Evolutionary conservation across 192 early-diverging fungal genomes (phyloP).

Genomic region (Rhizoclosmatium globosum): DNA sequence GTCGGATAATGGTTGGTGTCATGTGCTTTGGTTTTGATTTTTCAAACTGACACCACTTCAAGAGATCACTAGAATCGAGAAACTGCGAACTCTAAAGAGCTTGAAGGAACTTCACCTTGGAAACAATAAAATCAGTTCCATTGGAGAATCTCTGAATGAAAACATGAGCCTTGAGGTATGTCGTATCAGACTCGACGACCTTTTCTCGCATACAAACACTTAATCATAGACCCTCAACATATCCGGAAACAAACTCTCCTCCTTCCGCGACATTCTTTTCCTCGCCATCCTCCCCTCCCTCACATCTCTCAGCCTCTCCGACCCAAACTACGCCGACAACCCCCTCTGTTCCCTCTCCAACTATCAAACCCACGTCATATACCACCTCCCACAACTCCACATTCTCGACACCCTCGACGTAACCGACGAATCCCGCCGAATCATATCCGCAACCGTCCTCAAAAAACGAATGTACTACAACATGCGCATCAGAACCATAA

Average conservation of each 20-base stretch:
- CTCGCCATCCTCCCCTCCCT: conserved; percentile 57
- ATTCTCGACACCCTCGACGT: conserved; percentile 65
- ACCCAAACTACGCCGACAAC: conserved; percentile 66
- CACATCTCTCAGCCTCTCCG: conserved; percentile 53
- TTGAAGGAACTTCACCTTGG: conserved; percentile 53
- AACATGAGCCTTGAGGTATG: conserved; percentile 36
- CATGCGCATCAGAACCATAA: conserved; percentile 67
- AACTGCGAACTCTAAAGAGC: conserved; percentile 42
- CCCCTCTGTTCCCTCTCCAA: conserved; percentile 65
- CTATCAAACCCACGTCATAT: conserved; percentile 71
- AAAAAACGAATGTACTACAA: conserved; percentile 75
- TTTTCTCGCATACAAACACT: not conserved
- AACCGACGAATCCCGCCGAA: conserved; percentile 61
- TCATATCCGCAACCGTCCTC: conserved; percentile 64
- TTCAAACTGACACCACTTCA: not conserved
- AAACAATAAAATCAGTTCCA: conserved; percentile 53
- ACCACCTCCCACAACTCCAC: conserved; percentile 59
- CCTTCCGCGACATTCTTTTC: conserved; percentile 64
- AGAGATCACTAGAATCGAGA: conserved; percentile 58
- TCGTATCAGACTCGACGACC: not conserved
- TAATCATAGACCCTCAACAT: conserved; percentile 47
- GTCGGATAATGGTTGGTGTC: conserved; percentile 59
- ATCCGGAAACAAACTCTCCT: conserved; percentile 63
- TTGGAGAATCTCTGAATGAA: conserved; percentile 55
- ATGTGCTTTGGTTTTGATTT: not conserved